Evolutionary conservation across 441 rosid species (phyloP).

Genomic region (Erysimum pusillum): DNA sequence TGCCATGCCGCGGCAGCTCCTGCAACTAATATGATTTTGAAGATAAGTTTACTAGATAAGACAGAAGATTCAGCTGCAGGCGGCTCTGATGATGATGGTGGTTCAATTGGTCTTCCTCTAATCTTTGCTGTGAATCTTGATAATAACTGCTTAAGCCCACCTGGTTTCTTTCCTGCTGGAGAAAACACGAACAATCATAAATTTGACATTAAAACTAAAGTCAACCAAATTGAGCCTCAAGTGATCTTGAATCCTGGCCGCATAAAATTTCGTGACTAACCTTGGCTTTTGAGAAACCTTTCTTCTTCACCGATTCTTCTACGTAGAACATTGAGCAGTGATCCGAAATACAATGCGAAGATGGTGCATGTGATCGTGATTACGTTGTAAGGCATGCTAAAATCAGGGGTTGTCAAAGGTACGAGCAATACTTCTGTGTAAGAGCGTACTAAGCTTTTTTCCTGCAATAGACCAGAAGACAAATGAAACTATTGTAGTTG

Average conservation of each 20-base stretch:
- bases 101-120: slow-evolving; percentile 59
- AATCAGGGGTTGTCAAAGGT: slow-evolving; percentile 96
- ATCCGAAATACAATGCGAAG: slow-evolving; percentile 92
- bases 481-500: not conserved
- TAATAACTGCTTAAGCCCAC: slow-evolving; percentile 55
- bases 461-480: slow-evolving; percentile 62
- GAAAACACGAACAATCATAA: slow-evolving; percentile 43
- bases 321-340: slow-evolving; percentile 84
- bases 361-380: slow-evolving; percentile 94
- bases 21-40: slow-evolving; percentile 71
- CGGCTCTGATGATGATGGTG: slow-evolving; percentile 36
- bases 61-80: slow-evolving; percentile 50
- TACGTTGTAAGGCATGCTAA: slow-evolving; percentile 99
- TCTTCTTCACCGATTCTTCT: slow-evolving; percentile 85
- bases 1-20: slow-evolving; percentile 76
- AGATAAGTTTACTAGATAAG: slow-evolving; percentile 57
- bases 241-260: not conserved
- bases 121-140: slow-evolving; percentile 68
- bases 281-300: slow-evolving; percentile 73
- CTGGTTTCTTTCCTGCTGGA: slow-evolving; percentile 60
- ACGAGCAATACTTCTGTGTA: slow-evolving; percentile 93
- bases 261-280: slow-evolving; percentile 48
- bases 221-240: not conserved
- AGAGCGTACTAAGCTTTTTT: slow-evolving; percentile 62
- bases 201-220: slow-evolving; percentile 11